Base-by-base conservation (phyloP, 106 monocot genomes). In the Chionographis japonica region DNA sequence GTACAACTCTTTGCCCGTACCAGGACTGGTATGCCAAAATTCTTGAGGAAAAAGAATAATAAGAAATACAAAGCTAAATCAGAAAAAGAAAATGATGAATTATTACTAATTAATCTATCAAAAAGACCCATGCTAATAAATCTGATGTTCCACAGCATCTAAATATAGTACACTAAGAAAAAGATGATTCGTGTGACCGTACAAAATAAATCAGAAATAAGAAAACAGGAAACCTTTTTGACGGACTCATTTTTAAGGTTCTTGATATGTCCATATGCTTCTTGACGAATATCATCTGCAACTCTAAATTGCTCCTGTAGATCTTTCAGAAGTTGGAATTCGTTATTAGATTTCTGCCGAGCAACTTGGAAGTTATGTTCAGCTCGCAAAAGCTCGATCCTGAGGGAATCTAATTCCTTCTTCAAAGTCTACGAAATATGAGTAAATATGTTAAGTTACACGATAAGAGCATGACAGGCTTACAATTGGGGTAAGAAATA, bases 221-320 rank as follows among this genome's bases (percentile, higher is more conserved):
- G 2, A 40, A 19, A 12, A 13, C 61, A 27, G 18, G 1, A 27
- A 27, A 88, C 92, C 93, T 79, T 86, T 46, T 60, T 65, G 43
- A 10, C 2, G 15, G 52, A 63, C 58, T 78, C 77, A 27, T 66
- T 74, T 68, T 66, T 93, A 2, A 86, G 63, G 53, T 75, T 68
- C 52, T 43, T 58, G 71, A 70, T 69, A 27, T 75, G n/a, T 10
- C 13, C 40, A 70, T 80, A 94, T 37, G 84, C 84, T 71, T 82
- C 80, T 70, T 90, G 81, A 52, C 87, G 84, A 56, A 74, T 42
- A 43, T 70, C 71, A 80, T 84, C 54, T 54, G 82, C 94, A 61
- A 63, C 71, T 64, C 63, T 65, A 52, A 55, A 61, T 65, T 90
- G 63, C 36, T 77, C 69, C 54, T 68, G 72, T 18, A 87, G 61